These are phyloP conservation scores for Phytophthora constricta DNA, from an alignment of 352 stramenopile species.

Conservation along the genomic window DNA sequence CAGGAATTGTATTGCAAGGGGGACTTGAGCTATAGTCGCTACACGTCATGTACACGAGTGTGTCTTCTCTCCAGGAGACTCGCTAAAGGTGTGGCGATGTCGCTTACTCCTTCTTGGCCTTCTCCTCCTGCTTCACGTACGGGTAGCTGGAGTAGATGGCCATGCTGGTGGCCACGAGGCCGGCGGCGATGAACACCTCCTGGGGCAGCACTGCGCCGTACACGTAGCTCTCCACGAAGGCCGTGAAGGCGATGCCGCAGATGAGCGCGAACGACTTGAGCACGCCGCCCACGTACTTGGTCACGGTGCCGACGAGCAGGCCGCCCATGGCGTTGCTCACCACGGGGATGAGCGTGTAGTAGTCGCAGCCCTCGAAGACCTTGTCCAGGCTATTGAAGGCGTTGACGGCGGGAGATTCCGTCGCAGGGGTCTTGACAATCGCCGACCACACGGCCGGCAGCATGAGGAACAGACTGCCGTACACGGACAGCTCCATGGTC, in stretches of 20 bases:
- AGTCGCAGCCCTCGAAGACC: slow-evolving; percentile 77
- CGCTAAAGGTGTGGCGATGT: too few relatives aligned
- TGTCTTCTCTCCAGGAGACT: too few relatives aligned
- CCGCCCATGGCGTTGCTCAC: slow-evolving; percentile 83
- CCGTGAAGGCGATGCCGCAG: slow-evolving; percentile 88
- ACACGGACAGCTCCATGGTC: slow-evolving; percentile 83
- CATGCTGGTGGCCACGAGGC: slow-evolving; percentile 71
- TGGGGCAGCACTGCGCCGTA: slow-evolving; percentile 66
- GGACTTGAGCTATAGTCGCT: too few relatives aligned
- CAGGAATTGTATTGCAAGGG: too few relatives aligned
- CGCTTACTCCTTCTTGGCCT: slow-evolving; percentile 44
- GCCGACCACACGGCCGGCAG: slow-evolving; percentile 53
- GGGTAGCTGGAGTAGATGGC: slow-evolving; percentile 79
- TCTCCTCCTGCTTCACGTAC: slow-evolving; percentile 50
- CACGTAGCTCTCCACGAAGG: slow-evolving; percentile 75
- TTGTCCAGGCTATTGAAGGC: slow-evolving; percentile 30
- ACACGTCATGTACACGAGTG: too few relatives aligned
- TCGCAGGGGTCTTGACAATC: slow-evolving; percentile 43
- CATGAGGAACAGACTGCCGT: slow-evolving; percentile 75
- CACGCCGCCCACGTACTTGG: slow-evolving; percentile 91
- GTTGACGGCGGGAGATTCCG: slow-evolving; percentile 39
- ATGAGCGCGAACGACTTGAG: slow-evolving; percentile 91
- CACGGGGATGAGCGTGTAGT: slow-evolving; percentile 80
- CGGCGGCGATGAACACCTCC: slow-evolving; percentile 75
- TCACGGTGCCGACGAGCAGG: slow-evolving; percentile 88